These are phyloP conservation scores for Lactuca sativa DNA, from an alignment of 129 eudicot genomes.

Conservation along the genomic window DNA sequence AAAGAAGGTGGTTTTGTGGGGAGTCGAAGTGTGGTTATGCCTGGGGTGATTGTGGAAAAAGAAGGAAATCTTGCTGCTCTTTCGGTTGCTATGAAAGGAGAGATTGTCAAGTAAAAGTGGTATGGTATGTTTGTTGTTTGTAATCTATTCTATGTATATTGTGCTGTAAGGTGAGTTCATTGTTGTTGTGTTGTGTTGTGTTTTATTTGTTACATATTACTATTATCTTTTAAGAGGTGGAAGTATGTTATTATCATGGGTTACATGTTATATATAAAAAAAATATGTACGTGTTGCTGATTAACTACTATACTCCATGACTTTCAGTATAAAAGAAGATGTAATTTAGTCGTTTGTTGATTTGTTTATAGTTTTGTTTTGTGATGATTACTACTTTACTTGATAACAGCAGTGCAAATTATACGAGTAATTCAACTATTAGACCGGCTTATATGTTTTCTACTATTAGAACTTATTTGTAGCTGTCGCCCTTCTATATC, in stretches of 20 bases:
- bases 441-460: too few species aligned
- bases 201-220: neutral
- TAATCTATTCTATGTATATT: neutral
- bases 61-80: slow-evolving; percentile 51
- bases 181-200: neutral
- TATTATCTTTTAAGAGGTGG: neutral
- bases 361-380: too few species aligned
- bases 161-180: neutral
- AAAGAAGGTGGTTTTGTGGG: slow-evolving; percentile 54
- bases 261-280: too few species aligned
- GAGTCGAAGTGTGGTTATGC: slow-evolving; percentile 58
- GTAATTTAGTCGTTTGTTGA: too few species aligned
- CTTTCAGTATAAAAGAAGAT: too few species aligned
- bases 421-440: too few species aligned
- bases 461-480: too few species aligned
- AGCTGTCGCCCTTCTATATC: too few species aligned
- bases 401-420: too few species aligned
- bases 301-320: too few species aligned
- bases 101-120: slow-evolving; percentile 38
- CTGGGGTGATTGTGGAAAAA: slow-evolving; percentile 53
- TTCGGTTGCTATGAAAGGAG: slow-evolving; percentile 59
- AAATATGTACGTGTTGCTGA: too few species aligned
- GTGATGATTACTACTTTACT: too few species aligned
- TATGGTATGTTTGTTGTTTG: neutral
- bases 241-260: neutral